Evolutionary conservation across 192 early-diverging fungal species (phyloP).

Genomic region (Umbelopsis sp.): DNA sequence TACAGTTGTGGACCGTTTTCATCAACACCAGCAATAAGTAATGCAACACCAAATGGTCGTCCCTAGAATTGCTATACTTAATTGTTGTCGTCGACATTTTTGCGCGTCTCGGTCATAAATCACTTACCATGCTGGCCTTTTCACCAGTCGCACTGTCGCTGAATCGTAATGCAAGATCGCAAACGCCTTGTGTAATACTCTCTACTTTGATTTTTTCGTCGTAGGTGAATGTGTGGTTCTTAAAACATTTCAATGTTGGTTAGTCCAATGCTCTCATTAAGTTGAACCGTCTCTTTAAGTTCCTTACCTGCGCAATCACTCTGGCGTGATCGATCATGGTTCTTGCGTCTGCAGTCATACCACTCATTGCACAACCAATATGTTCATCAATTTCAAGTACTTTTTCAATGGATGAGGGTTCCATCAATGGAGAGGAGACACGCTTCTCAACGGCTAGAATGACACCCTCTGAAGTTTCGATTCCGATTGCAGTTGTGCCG

Average conservation of each 20-base stretch:
- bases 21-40: constrained; percentile 96
- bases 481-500: constrained; percentile 96
- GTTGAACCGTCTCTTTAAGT: not conserved
- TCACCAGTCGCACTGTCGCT: constrained; percentile 96
- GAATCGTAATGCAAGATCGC: constrained; percentile 96
- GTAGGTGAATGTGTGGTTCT: constrained; percentile 96
- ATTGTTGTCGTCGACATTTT: not conserved
- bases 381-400: constrained; percentile 96
- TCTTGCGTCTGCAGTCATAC: constrained; percentile 92
- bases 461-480: constrained; percentile 93
- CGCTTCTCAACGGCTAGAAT: constrained; percentile 98
- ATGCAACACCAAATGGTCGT: constrained; percentile 98
- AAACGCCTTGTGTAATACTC: constrained; percentile 96
- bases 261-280: not conserved
- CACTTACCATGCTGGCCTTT: constrained; percentile 91
- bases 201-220: constrained; percentile 95
- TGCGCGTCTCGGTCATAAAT: not conserved
- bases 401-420: constrained; percentile 96
- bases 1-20: constrained; percentile 98
- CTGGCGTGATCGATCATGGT: constrained; percentile 99
- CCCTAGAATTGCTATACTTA: constrained; percentile 55
- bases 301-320: constrained; percentile 84
- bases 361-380: constrained; percentile 97
- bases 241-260: not conserved
- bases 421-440: constrained; percentile 89